Evolutionary conservation across 257 asterid genomes (phyloP).

Genomic region (Solanum paucissectum): DNA sequence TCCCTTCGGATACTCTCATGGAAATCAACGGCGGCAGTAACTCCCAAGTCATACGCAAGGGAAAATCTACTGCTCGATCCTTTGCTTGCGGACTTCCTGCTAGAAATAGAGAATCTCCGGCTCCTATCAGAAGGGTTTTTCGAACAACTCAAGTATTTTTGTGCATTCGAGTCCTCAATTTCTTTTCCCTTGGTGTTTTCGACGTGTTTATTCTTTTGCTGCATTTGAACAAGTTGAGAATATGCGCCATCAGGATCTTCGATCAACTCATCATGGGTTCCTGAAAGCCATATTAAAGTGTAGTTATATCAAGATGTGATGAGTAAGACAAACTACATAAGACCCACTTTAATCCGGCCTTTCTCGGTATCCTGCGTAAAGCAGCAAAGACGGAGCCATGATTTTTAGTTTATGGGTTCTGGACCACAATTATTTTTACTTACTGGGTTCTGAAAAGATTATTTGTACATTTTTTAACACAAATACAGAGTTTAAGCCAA

Average conservation of each 20-base stretch:
- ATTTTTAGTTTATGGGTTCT: neutral
- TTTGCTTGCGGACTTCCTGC: neutral
- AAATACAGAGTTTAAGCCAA: neutral
- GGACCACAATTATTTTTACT: neutral
- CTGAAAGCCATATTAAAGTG: slow-evolving; percentile 1
- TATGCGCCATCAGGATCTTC: slow-evolving; percentile 35
- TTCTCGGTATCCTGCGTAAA: neutral
- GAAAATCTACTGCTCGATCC: neutral
- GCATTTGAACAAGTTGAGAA: slow-evolving; percentile 34
- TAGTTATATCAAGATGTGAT: neutral
- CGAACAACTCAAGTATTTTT: neutral
- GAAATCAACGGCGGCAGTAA: neutral
- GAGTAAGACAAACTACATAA: neutral
- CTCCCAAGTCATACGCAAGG: neutral
- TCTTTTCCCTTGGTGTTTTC: neutral
- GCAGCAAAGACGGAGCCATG: neutral
- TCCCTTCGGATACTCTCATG: neutral
- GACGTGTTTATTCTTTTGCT: slow-evolving; percentile 16
- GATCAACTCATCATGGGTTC: slow-evolving; percentile 39
- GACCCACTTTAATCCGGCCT: neutral
- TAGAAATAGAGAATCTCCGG: neutral
- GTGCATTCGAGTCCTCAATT: neutral
- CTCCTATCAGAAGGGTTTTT: neutral
- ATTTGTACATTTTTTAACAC: neutral
- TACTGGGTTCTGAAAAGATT: neutral